Conservation (phyloP, 148 eudicot species). For the Chenopodium berlandieri region DNA sequence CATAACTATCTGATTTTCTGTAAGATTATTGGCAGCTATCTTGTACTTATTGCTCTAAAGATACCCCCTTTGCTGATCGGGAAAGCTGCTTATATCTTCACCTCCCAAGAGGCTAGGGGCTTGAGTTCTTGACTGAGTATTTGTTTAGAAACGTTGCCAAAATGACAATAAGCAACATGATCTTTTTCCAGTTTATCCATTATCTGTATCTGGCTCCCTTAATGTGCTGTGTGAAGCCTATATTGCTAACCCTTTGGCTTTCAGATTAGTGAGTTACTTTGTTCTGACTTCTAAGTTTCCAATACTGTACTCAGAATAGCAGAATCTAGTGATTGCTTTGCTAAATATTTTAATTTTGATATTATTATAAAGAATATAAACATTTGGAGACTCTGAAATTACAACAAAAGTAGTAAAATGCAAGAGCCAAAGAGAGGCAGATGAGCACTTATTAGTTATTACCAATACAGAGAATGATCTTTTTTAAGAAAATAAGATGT, state of each 20-base stretch:
- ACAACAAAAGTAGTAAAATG: background rate
- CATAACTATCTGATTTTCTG: background rate
- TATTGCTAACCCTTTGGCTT: background rate
- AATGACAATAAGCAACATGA: background rate
- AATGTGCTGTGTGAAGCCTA: background rate
- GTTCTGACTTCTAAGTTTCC: conserved; percentile 5
- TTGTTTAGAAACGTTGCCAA: background rate
- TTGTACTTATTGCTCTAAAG: background rate
- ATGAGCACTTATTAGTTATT: background rate
- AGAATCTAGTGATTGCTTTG: background rate
- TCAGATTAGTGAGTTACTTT: background rate
- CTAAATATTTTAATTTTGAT: background rate
- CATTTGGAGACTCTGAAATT: background rate
- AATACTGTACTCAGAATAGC: background rate
- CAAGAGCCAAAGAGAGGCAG: background rate
- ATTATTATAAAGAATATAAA: background rate
- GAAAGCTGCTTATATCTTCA: background rate
- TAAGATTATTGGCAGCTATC: background rate
- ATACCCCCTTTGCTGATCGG: background rate
- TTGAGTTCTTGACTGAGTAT: background rate
- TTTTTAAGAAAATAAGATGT: background rate
- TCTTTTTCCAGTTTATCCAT: background rate
- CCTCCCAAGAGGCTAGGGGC: background rate
- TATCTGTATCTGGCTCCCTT: background rate
- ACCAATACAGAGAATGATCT: background rate